Evolutionary conservation across 768 basidiomycete species (phyloP).

Genomic region (Tylopilus intermedius): DNA sequence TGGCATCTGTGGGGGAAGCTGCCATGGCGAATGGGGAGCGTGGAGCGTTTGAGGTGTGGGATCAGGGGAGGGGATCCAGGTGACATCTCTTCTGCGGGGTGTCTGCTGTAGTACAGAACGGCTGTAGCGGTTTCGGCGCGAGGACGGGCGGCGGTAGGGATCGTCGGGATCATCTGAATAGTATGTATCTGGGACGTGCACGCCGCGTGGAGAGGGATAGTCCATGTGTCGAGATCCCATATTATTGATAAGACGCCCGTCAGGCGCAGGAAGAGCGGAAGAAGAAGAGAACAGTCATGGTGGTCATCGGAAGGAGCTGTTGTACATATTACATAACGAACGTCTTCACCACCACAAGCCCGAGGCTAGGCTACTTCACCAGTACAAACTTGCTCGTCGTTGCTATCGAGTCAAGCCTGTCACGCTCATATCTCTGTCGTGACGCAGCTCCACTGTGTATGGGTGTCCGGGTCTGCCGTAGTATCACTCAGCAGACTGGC

Average conservation of each 20-base stretch:
- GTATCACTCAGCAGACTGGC: no score
- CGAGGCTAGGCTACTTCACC: no score
- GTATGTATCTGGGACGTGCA: constrained; percentile 19
- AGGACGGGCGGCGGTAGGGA: constrained; percentile 6
- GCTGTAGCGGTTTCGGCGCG: constrained; percentile 21
- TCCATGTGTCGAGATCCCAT: constrained; percentile 23
- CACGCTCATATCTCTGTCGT: no score
- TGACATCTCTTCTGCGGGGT: constrained; percentile 19
- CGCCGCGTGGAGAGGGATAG: constrained; percentile 23
- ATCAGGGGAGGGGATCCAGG: constrained; percentile 22
- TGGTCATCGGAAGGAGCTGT: background rate
- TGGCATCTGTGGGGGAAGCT: background rate
- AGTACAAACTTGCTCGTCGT: no score
- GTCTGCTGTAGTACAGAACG: constrained; percentile 17
- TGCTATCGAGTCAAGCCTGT: no score
- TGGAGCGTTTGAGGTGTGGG: constrained; percentile 10
- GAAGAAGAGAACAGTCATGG: background rate
- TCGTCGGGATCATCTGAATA: constrained; percentile 2
- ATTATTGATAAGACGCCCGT: background rate
- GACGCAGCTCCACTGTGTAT: no score
- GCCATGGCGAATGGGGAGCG: constrained; percentile 4
- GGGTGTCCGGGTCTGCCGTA: no score
- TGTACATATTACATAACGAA: background rate
- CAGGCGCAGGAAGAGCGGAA: background rate
- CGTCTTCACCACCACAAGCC: no score